Evolutionary conservation across 148 eudicot genomes (phyloP).

Genomic region (Rhododendron kiyosumense): DNA sequence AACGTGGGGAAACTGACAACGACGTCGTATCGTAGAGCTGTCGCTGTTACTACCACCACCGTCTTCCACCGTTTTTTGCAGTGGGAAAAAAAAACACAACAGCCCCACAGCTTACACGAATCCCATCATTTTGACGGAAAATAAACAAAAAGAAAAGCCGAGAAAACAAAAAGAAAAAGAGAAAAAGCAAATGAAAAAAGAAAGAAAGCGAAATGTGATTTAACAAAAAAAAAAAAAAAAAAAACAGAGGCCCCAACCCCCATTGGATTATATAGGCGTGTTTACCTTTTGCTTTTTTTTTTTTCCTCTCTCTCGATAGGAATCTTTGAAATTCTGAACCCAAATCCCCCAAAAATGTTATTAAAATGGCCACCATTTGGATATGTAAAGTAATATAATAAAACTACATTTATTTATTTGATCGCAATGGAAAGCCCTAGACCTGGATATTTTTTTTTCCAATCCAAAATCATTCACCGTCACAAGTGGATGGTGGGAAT

Average conservation of each 20-base stretch:
- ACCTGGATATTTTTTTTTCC: too few species aligned
- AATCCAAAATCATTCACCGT: too few species aligned
- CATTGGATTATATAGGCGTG: background rate
- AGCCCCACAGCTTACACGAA: background rate
- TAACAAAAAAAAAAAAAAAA: background rate
- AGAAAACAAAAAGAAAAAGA: conserved; percentile 6
- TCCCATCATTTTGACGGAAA: conserved; percentile 12
- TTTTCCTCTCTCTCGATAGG: conserved; percentile 36
- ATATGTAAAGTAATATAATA: background rate
- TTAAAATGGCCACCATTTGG: background rate
- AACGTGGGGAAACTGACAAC: background rate
- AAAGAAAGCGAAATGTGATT: conserved; percentile 26
- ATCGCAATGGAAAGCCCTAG: background rate
- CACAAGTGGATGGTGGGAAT: too few species aligned
- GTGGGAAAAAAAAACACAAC: background rate
- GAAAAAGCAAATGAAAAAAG: background rate
- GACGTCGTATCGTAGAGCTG: background rate
- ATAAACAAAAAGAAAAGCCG: background rate
- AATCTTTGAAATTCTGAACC: conserved; percentile 35
- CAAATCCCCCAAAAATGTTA: background rate
- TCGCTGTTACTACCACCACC: background rate
- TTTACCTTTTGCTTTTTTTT: conserved; percentile 11
- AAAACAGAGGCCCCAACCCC: background rate
- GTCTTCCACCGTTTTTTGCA: background rate
- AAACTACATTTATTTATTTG: too few species aligned